Conservation (phyloP, 495 filamentous ascomycete genomes). For the Neohortaea acidophila region DNA sequence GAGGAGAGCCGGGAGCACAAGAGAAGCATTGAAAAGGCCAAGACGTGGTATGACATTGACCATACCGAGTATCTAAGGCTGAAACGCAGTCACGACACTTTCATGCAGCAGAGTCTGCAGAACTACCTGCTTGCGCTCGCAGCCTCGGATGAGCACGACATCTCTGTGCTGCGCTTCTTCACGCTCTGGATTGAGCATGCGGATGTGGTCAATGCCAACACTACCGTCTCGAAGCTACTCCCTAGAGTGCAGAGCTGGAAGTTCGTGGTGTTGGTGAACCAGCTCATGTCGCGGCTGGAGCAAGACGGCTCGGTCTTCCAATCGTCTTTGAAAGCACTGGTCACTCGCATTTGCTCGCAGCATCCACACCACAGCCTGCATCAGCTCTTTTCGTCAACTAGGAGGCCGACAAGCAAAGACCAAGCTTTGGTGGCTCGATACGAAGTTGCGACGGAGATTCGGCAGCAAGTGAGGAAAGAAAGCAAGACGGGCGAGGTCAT, state of each 20-base stretch:
- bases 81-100: conserved; percentile 55
- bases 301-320: conserved; percentile 59
- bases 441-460: conserved; percentile 52
- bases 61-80: conserved; percentile 72
- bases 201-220: conserved; percentile 53
- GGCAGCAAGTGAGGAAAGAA: conserved; percentile 40
- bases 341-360: conserved; percentile 69
- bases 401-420: conserved; percentile 51
- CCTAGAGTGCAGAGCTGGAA: conserved; percentile 68
- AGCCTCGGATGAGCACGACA: conserved; percentile 76
- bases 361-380: conserved; percentile 96
- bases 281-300: conserved; percentile 78
- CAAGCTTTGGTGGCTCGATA: conserved; percentile 55
- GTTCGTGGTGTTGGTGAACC: conserved; percentile 87
- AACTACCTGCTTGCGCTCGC: conserved; percentile 79
- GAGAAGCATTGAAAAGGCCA: conserved; percentile 44
- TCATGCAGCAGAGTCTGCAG: conserved; percentile 73
- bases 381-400: conserved; percentile 73
- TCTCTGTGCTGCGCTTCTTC: conserved; percentile 83
- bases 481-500: conserved; percentile 37
- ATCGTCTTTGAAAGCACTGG: conserved; percentile 48
- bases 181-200: conserved; percentile 85
- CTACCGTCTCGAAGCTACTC: conserved; percentile 55
- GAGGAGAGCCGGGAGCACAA: conserved; percentile 31
- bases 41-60: conserved; percentile 78